phyloP scores from a whole-genome alignment of 192 early-diverging fungal genomes.

The Endogone sp. region DNA sequence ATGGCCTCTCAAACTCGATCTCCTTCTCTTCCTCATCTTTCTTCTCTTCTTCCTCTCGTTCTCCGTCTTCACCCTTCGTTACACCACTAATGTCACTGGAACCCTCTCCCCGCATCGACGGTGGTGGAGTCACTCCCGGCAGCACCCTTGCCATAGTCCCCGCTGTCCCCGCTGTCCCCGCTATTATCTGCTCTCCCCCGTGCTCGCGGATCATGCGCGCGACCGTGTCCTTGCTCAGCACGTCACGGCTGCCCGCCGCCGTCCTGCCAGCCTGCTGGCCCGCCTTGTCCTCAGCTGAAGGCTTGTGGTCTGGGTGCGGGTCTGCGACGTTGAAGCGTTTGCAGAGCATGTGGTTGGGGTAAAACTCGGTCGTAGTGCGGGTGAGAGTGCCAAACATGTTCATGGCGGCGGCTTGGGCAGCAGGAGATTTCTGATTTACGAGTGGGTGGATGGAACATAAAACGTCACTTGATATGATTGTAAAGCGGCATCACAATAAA shows the following conservation, averaged over 20 bases:
- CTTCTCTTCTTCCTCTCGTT: conserved; percentile 2
- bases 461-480: no score
- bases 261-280: conserved; percentile 23
- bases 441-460: background rate
- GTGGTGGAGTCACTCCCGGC: conserved; percentile 7
- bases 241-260: conserved; percentile 27
- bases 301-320: conserved; percentile 59
- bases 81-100: no score
- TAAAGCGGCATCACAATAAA: no score
- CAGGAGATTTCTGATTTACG: conserved; percentile 24
- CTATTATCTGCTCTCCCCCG: no score
- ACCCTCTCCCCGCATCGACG: conserved; percentile 6
- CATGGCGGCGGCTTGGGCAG: conserved; percentile 49
- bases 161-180: conserved; percentile 2
- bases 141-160: background rate
- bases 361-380: conserved; percentile 50
- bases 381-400: conserved; percentile 70
- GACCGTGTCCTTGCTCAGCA: conserved; percentile 40
- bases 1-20: conserved; percentile 49
- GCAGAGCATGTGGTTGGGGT: conserved; percentile 66
- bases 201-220: conserved; percentile 31
- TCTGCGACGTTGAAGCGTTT: conserved; percentile 75
- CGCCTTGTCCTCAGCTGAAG: conserved; percentile 12
- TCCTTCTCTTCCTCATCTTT: conserved; percentile 5
- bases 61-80: background rate